Percentiles rank a stretch among this genome's conserved stretches.
Conservation (phyloP, 2,329 filamentous ascomycete genomes). For the Calonectria pauciramosa region DNA sequence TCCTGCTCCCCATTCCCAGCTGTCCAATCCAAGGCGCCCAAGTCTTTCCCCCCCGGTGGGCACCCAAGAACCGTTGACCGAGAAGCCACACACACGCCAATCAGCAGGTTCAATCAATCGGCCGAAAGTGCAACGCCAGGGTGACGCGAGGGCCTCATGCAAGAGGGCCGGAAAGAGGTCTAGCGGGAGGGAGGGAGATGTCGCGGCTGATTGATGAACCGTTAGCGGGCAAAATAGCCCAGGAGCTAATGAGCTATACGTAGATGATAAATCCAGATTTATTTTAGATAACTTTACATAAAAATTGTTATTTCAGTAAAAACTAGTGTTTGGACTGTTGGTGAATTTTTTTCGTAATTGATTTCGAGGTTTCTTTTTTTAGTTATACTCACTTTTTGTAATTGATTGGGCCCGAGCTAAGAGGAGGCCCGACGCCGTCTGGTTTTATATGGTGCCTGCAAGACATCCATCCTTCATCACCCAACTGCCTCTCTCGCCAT, state of each 20-base stretch:
- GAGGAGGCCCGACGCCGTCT: background rate
- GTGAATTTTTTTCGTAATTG: background rate
- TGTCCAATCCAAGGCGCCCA: conserved; percentile 25
- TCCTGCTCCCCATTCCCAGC: conserved; percentile 10
- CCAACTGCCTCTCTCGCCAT: conserved; percentile 39
- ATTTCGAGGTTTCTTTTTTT: background rate
- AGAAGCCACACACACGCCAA: conserved; percentile 18
- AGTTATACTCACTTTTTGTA: background rate
- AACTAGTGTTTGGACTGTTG: background rate
- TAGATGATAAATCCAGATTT: background rate
- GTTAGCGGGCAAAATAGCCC: background rate
- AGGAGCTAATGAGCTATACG: background rate
- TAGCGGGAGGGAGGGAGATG: conserved; percentile 14
- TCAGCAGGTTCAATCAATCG: conserved; percentile 12
- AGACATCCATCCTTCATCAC: conserved; percentile 12
- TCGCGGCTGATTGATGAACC: conserved; percentile 4
- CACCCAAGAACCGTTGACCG: conserved; percentile 20
- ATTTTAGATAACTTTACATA: background rate
- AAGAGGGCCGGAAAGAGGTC: conserved; percentile 21
- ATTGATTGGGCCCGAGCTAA: conserved; percentile 16
- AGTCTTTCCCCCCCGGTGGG: conserved; percentile 17
- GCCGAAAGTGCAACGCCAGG: conserved; percentile 14
- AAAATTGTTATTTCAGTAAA: background rate
- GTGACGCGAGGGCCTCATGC: conserved; percentile 21
- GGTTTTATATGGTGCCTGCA: background rate